Percentiles rank a stretch among this genome's conserved stretches.
Evolutionary conservation across 768 basidiomycete species (phyloP).

Genomic region (Epithele typhae): DNA sequence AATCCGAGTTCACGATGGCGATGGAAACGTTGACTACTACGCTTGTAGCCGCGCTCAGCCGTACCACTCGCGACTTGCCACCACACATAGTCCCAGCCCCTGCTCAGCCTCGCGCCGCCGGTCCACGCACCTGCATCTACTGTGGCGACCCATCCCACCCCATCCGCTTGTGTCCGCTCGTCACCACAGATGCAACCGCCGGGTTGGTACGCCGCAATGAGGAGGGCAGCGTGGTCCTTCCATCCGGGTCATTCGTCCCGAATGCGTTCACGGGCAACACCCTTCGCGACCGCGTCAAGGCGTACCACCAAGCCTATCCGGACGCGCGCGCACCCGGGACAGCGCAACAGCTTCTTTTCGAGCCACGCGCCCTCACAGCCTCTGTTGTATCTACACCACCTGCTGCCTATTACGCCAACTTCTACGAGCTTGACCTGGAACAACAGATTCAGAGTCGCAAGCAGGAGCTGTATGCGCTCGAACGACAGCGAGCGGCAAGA

Average conservation of each 20-base stretch:
- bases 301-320: neutral
- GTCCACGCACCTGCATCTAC: slow-evolving; percentile 6
- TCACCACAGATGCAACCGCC: slow-evolving; percentile 5
- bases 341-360: neutral
- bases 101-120: neutral
- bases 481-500: neutral
- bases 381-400: neutral
- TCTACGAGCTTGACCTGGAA: neutral
- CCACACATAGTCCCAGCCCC: neutral
- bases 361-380: neutral
- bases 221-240: slow-evolving; percentile 21
- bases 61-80: neutral
- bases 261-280: slow-evolving; percentile 4
- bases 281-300: slow-evolving; percentile 5
- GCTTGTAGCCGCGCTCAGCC: neutral
- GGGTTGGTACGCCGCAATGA: slow-evolving; percentile 22
- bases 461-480: slow-evolving; percentile 1
- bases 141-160: slow-evolving; percentile 23
- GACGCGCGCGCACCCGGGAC: neutral
- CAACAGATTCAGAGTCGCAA: neutral
- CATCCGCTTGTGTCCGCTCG: slow-evolving; percentile 21
- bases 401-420: neutral
- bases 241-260: slow-evolving; percentile 22
- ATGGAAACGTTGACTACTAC: neutral
- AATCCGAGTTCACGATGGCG: neutral